A percentile compares a stretch with the other conserved stretches of the same genome.
phyloP scores from a whole-genome alignment of 768 basidiomycete species.

The Mycena crocata region DNA sequence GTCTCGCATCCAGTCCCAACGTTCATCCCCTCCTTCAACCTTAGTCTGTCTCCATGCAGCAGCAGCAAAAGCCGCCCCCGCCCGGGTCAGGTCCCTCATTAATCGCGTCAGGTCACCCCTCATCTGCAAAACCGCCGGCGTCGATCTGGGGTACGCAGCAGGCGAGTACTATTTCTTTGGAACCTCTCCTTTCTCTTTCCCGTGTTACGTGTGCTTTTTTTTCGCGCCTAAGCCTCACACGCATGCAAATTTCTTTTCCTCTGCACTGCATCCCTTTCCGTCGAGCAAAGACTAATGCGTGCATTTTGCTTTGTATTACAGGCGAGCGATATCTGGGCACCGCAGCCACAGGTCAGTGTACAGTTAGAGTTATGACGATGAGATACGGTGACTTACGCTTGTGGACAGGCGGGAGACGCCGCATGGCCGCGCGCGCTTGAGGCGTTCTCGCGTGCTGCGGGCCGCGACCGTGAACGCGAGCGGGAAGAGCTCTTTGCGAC shows the following conservation, averaged over 20 bases:
- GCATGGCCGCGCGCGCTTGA: conserved; percentile 79
- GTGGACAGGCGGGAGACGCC: conserved; percentile 65
- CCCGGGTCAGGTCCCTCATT: background rate
- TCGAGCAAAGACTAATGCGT: too few relatives aligned
- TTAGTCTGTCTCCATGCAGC: background rate
- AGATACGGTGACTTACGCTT: too few relatives aligned
- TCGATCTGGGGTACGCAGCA: too few relatives aligned
- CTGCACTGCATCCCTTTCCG: too few relatives aligned
- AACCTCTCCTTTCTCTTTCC: too few relatives aligned
- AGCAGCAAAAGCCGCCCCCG: conserved; percentile 39
- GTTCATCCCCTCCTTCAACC: too few relatives aligned
- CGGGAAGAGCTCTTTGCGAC: background rate
- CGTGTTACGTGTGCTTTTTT: too few relatives aligned
- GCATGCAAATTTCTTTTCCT: too few relatives aligned
- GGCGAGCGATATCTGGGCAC: conserved; percentile 92
- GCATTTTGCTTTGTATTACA: too few relatives aligned
- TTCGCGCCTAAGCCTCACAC: too few relatives aligned
- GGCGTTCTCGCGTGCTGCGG: conserved; percentile 59
- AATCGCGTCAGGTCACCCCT: background rate
- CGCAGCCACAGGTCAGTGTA: conserved; percentile 85
- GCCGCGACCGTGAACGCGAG: background rate
- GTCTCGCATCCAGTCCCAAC: background rate
- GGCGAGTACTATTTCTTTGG: too few relatives aligned
- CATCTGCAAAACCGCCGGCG: background rate
- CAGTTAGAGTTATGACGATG: too few relatives aligned